Evolutionary conservation across 139 green algal genomes (phyloP).

Genomic region (Zygnema cylindricum): DNA sequence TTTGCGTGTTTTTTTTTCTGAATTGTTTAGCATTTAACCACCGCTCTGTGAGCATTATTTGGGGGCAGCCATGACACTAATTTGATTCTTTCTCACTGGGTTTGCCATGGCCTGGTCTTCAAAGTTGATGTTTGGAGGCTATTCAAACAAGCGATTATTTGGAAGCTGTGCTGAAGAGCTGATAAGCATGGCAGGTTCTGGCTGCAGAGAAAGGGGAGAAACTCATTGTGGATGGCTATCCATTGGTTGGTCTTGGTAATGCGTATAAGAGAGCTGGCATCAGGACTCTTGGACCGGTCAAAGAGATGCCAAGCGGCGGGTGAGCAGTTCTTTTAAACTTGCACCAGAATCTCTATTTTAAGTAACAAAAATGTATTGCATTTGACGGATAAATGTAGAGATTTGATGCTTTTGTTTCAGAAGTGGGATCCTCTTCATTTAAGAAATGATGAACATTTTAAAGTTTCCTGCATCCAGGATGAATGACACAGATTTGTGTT

Average conservation of each 20-base stretch:
- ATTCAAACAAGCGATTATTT: too few relatives aligned
- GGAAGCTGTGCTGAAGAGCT: too few relatives aligned
- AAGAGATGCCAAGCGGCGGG: conserved; percentile 60
- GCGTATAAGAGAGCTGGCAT: conserved; percentile 48
- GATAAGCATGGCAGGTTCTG: conserved; percentile 29
- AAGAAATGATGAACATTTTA: not conserved
- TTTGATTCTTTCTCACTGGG: too few relatives aligned
- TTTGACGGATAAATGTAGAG: not conserved
- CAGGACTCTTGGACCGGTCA: conserved; percentile 39
- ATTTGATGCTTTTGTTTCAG: not conserved
- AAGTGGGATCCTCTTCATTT: not conserved
- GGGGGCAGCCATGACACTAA: too few relatives aligned
- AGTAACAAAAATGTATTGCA: not conserved
- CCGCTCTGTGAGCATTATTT: too few relatives aligned
- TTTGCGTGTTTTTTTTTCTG: too few relatives aligned
- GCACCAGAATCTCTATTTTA: too few relatives aligned
- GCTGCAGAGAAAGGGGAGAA: not conserved
- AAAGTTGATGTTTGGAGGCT: too few relatives aligned
- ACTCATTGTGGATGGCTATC: conserved; percentile 48
- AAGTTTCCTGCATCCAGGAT: not conserved
- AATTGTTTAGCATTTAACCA: too few relatives aligned
- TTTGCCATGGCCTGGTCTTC: too few relatives aligned
- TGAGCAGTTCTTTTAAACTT: not conserved
- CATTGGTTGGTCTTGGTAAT: conserved; percentile 55
- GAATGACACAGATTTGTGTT: not conserved